Percentiles rank a stretch among this genome's conserved stretches.
These are phyloP conservation scores for Penicillium argentinense DNA, from an alignment of 495 filamentous ascomycete genomes.

Conservation along the genomic window DNA sequence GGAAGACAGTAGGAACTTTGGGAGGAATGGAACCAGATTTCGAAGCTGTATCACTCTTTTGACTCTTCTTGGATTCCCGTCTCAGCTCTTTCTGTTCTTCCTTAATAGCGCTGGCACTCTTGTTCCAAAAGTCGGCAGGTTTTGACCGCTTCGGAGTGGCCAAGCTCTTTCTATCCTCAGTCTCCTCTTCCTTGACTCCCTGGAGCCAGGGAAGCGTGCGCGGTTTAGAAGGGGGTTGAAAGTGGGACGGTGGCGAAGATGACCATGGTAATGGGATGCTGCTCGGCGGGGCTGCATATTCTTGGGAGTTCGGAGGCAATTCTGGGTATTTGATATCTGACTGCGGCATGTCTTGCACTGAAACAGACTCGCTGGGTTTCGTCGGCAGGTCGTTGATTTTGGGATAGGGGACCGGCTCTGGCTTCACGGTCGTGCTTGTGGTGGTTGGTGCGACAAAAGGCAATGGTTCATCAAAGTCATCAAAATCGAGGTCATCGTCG, in stretches of 20 bases:
- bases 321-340: conserved; percentile 43
- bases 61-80: conserved; percentile 56
- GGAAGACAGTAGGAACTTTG: conserved; percentile 59
- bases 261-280: conserved; percentile 62
- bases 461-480: conserved; percentile 40
- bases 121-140: conserved; percentile 70
- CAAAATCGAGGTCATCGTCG: conserved; percentile 51
- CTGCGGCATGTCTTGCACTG: conserved; percentile 7
- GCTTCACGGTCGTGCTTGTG: conserved; percentile 15
- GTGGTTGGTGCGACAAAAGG: conserved; percentile 27
- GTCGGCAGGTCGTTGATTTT: conserved; percentile 15
- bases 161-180: conserved; percentile 21
- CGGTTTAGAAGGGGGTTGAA: conserved; percentile 46
- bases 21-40: conserved; percentile 8
- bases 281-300: conserved; percentile 41
- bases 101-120: conserved; percentile 76
- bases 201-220: conserved; percentile 57
- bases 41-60: conserved; percentile 29
- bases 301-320: conserved; percentile 36
- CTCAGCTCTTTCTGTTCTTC: conserved; percentile 75
- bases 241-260: conserved; percentile 57
- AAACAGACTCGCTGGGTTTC: conserved; percentile 5
- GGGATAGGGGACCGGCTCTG: conserved; percentile 24
- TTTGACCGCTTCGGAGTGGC: conserved; percentile 40
- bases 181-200: conserved; percentile 31